phyloP scores from a whole-genome alignment of 176 grass and related monocot genomes.

The Triticum urartu region DNA sequence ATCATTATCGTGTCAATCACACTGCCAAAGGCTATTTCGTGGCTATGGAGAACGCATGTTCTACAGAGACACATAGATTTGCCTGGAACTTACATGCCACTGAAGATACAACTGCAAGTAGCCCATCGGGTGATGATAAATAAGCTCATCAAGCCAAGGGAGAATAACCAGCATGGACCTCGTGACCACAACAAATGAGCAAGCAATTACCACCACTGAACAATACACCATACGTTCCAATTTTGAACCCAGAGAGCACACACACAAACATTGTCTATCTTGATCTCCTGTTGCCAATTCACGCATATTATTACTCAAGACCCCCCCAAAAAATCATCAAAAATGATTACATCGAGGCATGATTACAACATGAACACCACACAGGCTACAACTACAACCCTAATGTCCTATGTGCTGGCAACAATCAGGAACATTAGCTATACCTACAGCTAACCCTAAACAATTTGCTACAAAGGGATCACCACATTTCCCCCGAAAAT shows the following conservation, averaged over 20 bases:
- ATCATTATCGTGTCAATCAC: no score
- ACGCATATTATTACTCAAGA: conserved; percentile 26
- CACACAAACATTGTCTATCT: neutral
- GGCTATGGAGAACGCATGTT: neutral
- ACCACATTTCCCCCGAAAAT: conserved; percentile 15
- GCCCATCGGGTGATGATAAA: neutral
- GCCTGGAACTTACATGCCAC: neutral
- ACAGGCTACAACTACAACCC: conserved; percentile 29
- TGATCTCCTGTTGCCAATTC: conserved; percentile 1
- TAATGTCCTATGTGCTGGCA: conserved; percentile 30
- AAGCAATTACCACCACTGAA: neutral
- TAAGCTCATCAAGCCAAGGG: neutral
- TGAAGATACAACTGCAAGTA: neutral
- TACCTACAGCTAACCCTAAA: conserved; percentile 49
- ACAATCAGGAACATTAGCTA: conserved; percentile 36
- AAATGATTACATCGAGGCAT: conserved; percentile 33
- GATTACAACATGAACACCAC: conserved; percentile 36
- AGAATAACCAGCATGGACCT: neutral
- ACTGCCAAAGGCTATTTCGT: no score
- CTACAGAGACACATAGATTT: neutral
- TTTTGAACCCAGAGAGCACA: neutral
- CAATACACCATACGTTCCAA: neutral
- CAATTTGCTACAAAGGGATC: conserved; percentile 45
- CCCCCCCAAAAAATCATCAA: conserved; percentile 21
- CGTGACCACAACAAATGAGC: neutral